Evolutionary conservation across 495 filamentous ascomycete species (phyloP).

Genomic region (Neurospora sp.): DNA sequence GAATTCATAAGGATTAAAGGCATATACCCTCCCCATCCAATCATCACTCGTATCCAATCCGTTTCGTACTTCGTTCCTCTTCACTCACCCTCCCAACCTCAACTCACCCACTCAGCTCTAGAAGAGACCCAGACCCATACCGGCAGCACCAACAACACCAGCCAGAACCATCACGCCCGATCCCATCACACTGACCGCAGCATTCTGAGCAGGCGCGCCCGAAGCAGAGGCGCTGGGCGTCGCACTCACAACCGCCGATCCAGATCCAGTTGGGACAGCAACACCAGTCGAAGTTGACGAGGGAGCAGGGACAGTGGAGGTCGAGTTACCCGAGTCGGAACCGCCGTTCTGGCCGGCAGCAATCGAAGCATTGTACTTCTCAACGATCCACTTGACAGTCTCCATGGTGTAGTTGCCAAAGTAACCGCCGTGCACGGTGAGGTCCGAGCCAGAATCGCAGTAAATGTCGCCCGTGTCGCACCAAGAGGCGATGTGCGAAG

Average conservation of each 20-base stretch:
- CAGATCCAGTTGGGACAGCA: neutral
- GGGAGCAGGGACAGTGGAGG: neutral
- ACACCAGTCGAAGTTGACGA: neutral
- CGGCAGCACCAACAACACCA: neutral
- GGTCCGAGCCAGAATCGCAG: slow-evolving; percentile 13
- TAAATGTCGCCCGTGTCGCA: slow-evolving; percentile 20
- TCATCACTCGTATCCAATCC: neutral
- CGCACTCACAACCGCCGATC: neutral
- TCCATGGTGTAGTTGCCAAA: slow-evolving; percentile 13
- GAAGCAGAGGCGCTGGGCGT: neutral
- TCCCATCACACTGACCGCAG: neutral
- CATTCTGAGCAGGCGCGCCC: neutral
- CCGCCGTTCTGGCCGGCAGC: neutral
- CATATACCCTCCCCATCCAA: neutral
- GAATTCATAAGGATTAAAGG: neutral
- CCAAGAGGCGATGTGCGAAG: slow-evolving; percentile 7
- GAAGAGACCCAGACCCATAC: neutral
- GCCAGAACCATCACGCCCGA: neutral
- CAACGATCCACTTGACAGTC: slow-evolving; percentile 12
- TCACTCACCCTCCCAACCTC: neutral
- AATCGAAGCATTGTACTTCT: slow-evolving; percentile 9
- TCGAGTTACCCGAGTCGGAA: neutral
- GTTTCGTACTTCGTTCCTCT: neutral
- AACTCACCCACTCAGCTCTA: neutral
- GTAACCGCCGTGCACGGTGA: slow-evolving; percentile 12